These are phyloP conservation scores for Salix koriyanagi DNA, from an alignment of 345 rosid genomes.

Conservation along the genomic window DNA sequence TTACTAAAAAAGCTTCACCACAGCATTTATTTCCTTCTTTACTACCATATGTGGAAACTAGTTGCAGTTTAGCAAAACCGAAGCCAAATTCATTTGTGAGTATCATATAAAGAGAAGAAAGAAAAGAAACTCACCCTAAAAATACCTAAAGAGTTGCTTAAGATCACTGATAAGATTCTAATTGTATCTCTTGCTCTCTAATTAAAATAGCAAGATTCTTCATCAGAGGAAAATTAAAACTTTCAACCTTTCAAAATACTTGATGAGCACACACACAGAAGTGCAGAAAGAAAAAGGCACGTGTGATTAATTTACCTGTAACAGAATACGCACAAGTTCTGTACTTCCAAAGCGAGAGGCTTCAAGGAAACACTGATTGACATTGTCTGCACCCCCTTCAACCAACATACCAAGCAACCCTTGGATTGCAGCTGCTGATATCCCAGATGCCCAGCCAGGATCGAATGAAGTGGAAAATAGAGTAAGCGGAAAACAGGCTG, in stretches of 20 bases:
- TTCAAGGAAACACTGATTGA: slow-evolving; percentile 93
- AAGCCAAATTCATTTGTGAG: not conserved
- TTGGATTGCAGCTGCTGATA: slow-evolving; percentile 77
- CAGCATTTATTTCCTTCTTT: not conserved
- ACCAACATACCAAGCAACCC: slow-evolving; percentile 87
- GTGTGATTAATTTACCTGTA: slow-evolving; percentile 50
- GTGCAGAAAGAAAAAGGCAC: not conserved
- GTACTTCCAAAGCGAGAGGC: slow-evolving; percentile 99
- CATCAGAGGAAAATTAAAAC: not conserved
- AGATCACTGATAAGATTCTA: not conserved
- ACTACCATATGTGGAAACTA: not conserved
- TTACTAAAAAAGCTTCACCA: not conserved
- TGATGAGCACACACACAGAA: not conserved
- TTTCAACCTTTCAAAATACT: not conserved
- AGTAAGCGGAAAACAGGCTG: slow-evolving; percentile 95
- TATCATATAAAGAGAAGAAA: not conserved
- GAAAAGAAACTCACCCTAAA: not conserved
- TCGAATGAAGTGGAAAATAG: slow-evolving; percentile 86
- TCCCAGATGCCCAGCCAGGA: slow-evolving; percentile 96
- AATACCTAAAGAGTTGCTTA: not conserved
- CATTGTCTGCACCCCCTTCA: slow-evolving; percentile 95
- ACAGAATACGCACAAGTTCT: slow-evolving; percentile 87
- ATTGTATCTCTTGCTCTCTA: not conserved
- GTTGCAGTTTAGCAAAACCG: not conserved
- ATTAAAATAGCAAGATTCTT: not conserved